Evolutionary conservation across 2,329 filamentous ascomycete species (phyloP).

Genomic region (Cladosporium sp.): DNA sequence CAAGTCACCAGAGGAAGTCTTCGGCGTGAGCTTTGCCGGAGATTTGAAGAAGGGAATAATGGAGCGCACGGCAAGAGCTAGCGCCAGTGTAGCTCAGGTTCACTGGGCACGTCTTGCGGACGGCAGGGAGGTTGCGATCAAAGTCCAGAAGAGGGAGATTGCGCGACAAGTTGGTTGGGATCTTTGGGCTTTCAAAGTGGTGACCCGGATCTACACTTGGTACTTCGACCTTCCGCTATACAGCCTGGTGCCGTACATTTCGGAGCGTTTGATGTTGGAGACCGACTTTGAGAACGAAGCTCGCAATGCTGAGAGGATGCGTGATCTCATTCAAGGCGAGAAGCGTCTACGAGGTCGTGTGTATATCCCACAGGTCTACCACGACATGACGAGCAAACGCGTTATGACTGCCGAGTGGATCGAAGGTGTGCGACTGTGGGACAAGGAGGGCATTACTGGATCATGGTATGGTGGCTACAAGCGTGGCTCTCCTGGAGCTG

Average conservation of each 20-base stretch:
- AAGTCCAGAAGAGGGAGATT: constrained; percentile 96
- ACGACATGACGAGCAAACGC: constrained; percentile 74
- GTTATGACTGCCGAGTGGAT: constrained; percentile 98
- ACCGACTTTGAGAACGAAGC: constrained; percentile 95
- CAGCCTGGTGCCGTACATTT: constrained; percentile 85
- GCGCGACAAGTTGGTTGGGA: constrained; percentile 88
- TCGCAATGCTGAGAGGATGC: constrained; percentile 81
- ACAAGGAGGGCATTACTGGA: constrained; percentile 74
- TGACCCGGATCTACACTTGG: constrained; percentile 75
- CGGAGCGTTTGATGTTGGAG: constrained; percentile 84
- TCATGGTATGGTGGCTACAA: constrained; percentile 76
- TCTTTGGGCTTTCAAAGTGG: constrained; percentile 90
- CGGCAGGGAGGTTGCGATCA: constrained; percentile 88
- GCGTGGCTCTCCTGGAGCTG: constrained; percentile 72
- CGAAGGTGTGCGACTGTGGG: constrained; percentile 88
- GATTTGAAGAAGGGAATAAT: constrained; percentile 57
- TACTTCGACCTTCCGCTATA: constrained; percentile 94
- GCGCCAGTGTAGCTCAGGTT: constrained; percentile 92
- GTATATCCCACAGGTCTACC: constrained; percentile 81
- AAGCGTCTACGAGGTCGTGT: constrained; percentile 72
- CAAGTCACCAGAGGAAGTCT: constrained; percentile 80
- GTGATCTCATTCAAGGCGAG: constrained; percentile 68
- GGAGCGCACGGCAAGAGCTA: constrained; percentile 69
- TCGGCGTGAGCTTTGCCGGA: constrained; percentile 71
- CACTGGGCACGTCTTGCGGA: constrained; percentile 87